These are phyloP conservation scores for Xylariaceae sp. DNA, from an alignment of 2,329 filamentous ascomycete species.

Conservation along the genomic window DNA sequence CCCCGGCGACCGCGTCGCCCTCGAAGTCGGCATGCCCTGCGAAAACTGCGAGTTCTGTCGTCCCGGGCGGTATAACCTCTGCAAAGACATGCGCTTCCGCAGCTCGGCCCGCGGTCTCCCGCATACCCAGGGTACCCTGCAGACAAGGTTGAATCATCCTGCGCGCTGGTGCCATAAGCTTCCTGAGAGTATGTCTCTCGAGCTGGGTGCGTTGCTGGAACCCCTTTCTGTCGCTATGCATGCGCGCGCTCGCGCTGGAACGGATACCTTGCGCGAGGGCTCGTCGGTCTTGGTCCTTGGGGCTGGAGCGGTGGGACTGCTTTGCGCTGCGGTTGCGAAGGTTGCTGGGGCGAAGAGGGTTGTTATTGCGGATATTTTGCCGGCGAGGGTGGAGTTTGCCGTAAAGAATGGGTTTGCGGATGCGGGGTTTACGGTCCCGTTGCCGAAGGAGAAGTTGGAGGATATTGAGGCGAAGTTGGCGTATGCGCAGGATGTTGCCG, in stretches of 20 bases:
- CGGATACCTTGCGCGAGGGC: slow-evolving; percentile 31
- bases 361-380: slow-evolving; percentile 52
- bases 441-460: slow-evolving; percentile 44
- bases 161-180: slow-evolving; percentile 54
- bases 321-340: slow-evolving; percentile 54
- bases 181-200: slow-evolving; percentile 43
- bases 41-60: slow-evolving; percentile 46
- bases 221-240: slow-evolving; percentile 57
- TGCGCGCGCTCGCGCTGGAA: slow-evolving; percentile 42
- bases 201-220: slow-evolving; percentile 54
- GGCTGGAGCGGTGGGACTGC: slow-evolving; percentile 56
- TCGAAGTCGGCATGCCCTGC: slow-evolving; percentile 53
- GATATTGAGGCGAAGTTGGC: slow-evolving; percentile 49
- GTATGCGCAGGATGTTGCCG: slow-evolving; percentile 47
- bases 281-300: slow-evolving; percentile 52
- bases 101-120: slow-evolving; percentile 53
- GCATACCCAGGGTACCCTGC: slow-evolving; percentile 54
- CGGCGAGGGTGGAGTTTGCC: slow-evolving; percentile 54
- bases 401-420: slow-evolving; percentile 52
- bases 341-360: slow-evolving; percentile 41
- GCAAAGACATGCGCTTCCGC: slow-evolving; percentile 51
- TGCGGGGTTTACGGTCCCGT: slow-evolving; percentile 45
- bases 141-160: slow-evolving; percentile 52
- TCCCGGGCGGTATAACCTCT: slow-evolving; percentile 58
- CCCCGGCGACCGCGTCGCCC: slow-evolving; percentile 64